Base-by-base conservation (phyloP, 257 asterid genomes). In the Solanum appendiculatum region DNA sequence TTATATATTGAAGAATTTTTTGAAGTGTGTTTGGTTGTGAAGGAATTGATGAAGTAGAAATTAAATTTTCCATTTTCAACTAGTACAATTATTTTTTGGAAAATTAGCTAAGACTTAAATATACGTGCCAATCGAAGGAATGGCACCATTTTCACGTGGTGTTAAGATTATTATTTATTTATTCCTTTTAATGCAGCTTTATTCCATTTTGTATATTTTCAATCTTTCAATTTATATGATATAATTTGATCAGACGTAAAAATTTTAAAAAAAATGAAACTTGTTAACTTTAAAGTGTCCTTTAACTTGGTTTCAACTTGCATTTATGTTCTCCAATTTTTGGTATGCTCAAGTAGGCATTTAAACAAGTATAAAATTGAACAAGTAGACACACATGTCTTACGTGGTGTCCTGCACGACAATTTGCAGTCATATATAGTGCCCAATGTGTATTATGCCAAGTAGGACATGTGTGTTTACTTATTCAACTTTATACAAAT, bases 11-110 rank as follows among this genome's bases (percentile, higher is more conserved):
- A 90, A 91, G 83, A 23, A 75, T 63, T 58, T 85, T 85, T 39
- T 86, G 86, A 39, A 88, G 87, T 11, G 87, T 8, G 48, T 75
- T 13, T 31, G 82, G 86, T 13, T 80, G 84, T 46, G 88, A 40
- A 66, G 86, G 58, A 9, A 87, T 36, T 37, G 91, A 42, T 42
- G 84, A 25, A 78, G 37, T 42, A 77, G 63, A 75, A 44, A 78
- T 16, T 29, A 87, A 40, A 31, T 80, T 87, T 73, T 86, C 91
- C 94, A 92, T 90, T 86, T 74, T 44, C 44, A n/a, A 31, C 58
- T 77, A 13, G 15, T 42, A 77, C 25, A 40, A 6, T 14, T 36
- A 1, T 60, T 21, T 1, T 23, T 37, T 11, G 46, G 29, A 9
- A 33, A 70, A 18, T 34, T 70, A 70, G n/a, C 16, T 5, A 33